A percentile compares a stretch with the other conserved stretches of the same genome.
Evolutionary conservation across 176 grass and related monocot species (phyloP).

Genomic region (Lolium multiflorum): DNA sequence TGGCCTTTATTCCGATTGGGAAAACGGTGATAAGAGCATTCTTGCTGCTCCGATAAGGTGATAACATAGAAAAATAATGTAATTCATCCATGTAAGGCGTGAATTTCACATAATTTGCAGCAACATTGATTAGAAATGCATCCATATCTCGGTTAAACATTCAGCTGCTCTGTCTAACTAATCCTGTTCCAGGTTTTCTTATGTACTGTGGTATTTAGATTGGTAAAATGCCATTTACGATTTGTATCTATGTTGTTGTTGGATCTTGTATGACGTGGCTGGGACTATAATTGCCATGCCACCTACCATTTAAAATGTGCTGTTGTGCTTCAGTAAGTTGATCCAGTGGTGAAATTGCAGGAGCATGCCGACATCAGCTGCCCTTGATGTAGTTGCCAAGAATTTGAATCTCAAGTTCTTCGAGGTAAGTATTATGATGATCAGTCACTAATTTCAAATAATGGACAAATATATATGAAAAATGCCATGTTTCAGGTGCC

Average conservation of each 20-base stretch:
- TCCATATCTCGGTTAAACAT: neutral
- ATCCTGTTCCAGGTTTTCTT: neutral
- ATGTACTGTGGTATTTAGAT: neutral
- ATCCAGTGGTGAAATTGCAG: conserved; percentile 63
- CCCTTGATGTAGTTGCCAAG: conserved; percentile 97
- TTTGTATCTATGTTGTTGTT: neutral
- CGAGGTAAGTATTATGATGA: conserved; percentile 67
- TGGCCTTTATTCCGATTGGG: conserved; percentile 9
- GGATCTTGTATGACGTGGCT: neutral
- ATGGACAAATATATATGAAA: conserved; percentile 20
- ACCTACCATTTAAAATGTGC: neutral
- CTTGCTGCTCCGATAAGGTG: neutral
- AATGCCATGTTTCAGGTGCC: conserved; percentile 78
- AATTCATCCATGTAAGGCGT: neutral
- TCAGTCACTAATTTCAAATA: neutral
- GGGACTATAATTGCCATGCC: neutral
- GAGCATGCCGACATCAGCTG: conserved; percentile 99
- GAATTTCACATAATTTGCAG: conserved; percentile 1
- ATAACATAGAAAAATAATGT: neutral
- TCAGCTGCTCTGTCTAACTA: neutral
- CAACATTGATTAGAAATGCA: neutral
- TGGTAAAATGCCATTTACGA: neutral
- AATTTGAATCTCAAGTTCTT: conserved; percentile 96
- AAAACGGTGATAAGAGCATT: neutral
- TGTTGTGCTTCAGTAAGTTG: conserved; percentile 10